A percentile compares a stretch with the other conserved stretches of the same genome.
These are phyloP conservation scores for Rhynchospora tenuis DNA, from an alignment of 176 grass and related monocot species.

Conservation along the genomic window DNA sequence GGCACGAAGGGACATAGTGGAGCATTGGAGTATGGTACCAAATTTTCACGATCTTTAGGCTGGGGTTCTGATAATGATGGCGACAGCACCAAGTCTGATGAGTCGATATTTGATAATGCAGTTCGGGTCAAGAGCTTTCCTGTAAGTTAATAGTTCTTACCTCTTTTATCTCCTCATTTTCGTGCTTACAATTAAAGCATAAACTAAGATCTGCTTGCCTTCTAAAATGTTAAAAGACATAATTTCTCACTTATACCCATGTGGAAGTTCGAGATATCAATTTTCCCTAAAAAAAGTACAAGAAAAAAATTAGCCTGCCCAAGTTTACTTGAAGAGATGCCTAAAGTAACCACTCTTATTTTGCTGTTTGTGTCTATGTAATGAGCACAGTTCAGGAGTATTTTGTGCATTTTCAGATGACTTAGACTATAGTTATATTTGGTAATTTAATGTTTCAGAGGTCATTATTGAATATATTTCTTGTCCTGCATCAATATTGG, in stretches of 20 bases:
- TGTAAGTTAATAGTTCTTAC: slow-evolving; percentile 39
- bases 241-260: background rate
- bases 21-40: slow-evolving; percentile 73
- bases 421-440: background rate
- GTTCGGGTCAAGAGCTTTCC: slow-evolving; percentile 71
- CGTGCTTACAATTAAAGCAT: background rate
- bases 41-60: slow-evolving; percentile 63
- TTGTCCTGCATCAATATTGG: background rate
- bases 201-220: background rate
- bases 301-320: background rate
- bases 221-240: background rate
- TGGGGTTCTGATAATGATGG: slow-evolving; percentile 60
- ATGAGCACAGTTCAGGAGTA: background rate
- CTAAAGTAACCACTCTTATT: background rate
- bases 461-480: background rate
- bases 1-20: slow-evolving; percentile 49
- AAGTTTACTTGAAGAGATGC: background rate
- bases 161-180: background rate
- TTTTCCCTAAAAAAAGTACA: background rate
- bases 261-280: background rate
- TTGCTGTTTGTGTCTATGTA: background rate
- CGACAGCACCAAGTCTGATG: slow-evolving; percentile 42
- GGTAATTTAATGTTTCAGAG: background rate
- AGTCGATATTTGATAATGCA: slow-evolving; percentile 67
- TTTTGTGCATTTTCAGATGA: background rate